A percentile compares a stretch with the other conserved stretches of the same genome.
phyloP scores from a whole-genome alignment of 352 stramenopile genomes.

The Globisporangium alternatum region DNA sequence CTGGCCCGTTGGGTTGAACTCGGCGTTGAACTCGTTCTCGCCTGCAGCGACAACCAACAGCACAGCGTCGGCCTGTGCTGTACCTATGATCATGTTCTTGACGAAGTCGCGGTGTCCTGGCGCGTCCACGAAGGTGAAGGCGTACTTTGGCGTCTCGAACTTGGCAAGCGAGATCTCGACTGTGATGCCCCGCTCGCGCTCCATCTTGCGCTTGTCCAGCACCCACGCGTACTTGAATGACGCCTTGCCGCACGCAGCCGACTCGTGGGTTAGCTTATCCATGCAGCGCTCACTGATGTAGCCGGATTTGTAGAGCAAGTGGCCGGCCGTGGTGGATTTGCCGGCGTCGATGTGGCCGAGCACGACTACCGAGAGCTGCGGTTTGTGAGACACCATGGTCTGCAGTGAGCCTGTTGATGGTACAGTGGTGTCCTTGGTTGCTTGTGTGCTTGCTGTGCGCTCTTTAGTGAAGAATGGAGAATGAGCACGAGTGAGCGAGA shows the following conservation, averaged over 20 bases:
- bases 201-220: conserved; percentile 97
- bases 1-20: conserved; percentile 95
- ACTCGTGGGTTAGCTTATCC: conserved; percentile 98
- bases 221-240: conserved; percentile 99
- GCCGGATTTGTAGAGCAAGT: conserved; percentile 99
- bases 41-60: conserved; percentile 94
- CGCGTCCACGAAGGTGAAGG: conserved; percentile 98
- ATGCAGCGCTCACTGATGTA: conserved; percentile 98
- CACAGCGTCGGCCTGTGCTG: conserved; percentile 96
- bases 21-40: conserved; percentile 92
- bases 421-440: not conserved
- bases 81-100: conserved; percentile 99
- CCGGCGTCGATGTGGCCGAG: conserved; percentile 97
- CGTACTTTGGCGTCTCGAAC: conserved; percentile 96
- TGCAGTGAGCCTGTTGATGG: not conserved
- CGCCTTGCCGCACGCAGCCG: conserved; percentile 94
- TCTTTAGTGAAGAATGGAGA: conserved; percentile 20
- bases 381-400: conserved; percentile 51
- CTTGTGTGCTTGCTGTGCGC: not conserved
- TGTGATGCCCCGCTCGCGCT: conserved; percentile 97
- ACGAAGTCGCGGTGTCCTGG: conserved; percentile 98
- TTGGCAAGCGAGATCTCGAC: conserved; percentile 98
- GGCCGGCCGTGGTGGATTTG: conserved; percentile 98
- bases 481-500: not conserved
- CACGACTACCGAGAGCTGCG: conserved; percentile 91